A percentile compares a stretch with the other conserved stretches of the same genome.
These are phyloP conservation scores for Penicillium freii DNA, from an alignment of 2,329 filamentous ascomycete genomes.

Conservation along the genomic window DNA sequence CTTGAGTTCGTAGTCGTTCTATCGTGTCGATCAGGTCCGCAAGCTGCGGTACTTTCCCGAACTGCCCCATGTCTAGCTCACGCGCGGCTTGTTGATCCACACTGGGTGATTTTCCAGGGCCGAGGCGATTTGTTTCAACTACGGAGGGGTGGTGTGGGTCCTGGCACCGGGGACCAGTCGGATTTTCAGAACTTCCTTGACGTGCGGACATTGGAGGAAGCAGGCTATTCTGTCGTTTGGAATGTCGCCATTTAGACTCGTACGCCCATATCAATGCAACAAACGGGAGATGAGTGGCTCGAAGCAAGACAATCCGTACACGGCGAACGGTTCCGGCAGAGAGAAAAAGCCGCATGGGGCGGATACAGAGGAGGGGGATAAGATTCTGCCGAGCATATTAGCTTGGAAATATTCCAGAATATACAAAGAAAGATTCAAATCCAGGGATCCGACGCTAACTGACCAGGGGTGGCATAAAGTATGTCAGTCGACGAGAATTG, in stretches of 20 bases:
- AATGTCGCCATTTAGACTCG: constrained; percentile 39
- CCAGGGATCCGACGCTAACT: constrained; percentile 22
- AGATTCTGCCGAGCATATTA: constrained; percentile 50
- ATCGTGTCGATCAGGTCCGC: constrained; percentile 36
- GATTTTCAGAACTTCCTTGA: constrained; percentile 20
- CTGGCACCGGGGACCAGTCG: constrained; percentile 26
- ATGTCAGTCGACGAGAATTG: constrained; percentile 47
- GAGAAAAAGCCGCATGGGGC: constrained; percentile 57
- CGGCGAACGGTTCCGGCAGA: constrained; percentile 55
- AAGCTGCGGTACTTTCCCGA: constrained; percentile 26
- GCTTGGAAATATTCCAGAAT: constrained; percentile 14
- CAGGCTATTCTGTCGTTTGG: constrained; percentile 15
- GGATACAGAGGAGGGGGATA: constrained; percentile 55
- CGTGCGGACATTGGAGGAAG: constrained; percentile 23
- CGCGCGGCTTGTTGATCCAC: constrained; percentile 26
- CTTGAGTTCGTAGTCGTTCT: constrained; percentile 36
- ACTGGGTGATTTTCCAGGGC: constrained; percentile 21
- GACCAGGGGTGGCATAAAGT: constrained; percentile 49
- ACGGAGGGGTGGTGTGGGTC: constrained; percentile 26
- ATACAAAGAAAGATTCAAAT: constrained; percentile 3
- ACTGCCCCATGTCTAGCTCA: constrained; percentile 22
- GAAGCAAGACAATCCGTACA: constrained; percentile 58
- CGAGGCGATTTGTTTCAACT: constrained; percentile 21
- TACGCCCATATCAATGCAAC: constrained; percentile 59
- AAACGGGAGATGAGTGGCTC: constrained; percentile 58